Percentiles rank a stretch among this genome's conserved stretches.
Conservation (phyloP, 192 early-diverging fungal genomes). For the Linnemannia hyalina region DNA sequence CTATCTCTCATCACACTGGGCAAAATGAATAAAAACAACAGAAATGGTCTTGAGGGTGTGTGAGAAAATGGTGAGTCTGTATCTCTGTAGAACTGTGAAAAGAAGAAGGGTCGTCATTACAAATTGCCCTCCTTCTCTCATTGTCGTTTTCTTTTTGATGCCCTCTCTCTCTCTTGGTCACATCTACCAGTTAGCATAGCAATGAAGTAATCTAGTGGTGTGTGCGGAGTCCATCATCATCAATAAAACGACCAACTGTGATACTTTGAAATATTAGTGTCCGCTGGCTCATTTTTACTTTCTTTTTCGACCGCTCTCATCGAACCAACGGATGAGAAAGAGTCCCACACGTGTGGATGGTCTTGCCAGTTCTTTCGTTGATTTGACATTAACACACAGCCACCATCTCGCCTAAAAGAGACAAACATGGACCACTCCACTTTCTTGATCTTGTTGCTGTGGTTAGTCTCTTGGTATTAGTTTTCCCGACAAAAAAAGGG, state of each 20-base stretch:
- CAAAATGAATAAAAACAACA: background rate
- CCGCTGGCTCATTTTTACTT: background rate
- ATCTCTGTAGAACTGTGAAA: background rate
- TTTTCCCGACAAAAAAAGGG: too few species aligned
- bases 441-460: too few species aligned
- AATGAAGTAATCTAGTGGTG: background rate
- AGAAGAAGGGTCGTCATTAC: background rate
- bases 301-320: background rate
- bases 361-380: background rate
- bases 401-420: too few species aligned
- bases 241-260: background rate
- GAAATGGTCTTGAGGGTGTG: background rate
- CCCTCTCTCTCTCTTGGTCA: background rate
- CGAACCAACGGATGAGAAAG: background rate
- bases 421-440: too few species aligned
- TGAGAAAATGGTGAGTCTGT: background rate
- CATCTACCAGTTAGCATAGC: background rate
- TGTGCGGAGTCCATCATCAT: background rate
- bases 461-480: too few species aligned
- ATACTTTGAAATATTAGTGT: background rate
- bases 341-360: background rate
- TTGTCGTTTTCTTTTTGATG: too few species aligned
- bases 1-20: background rate
- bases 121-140: background rate
- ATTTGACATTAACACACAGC: background rate